Evolutionary conservation across 2,329 filamentous ascomycete genomes (phyloP).

Genomic region (Epichloe amarillans): DNA sequence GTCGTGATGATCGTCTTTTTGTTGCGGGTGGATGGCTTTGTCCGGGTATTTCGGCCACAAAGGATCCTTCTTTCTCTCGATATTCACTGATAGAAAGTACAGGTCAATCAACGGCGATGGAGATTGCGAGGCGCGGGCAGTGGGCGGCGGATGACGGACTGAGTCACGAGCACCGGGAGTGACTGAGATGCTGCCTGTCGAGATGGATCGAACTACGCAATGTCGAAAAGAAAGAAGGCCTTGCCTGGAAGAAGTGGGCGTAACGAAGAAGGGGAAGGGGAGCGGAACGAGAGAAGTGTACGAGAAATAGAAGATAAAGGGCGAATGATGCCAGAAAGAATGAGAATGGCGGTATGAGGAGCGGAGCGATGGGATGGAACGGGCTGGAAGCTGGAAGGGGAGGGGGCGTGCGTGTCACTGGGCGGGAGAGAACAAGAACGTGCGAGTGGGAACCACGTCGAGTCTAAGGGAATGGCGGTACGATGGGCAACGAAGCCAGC

Average conservation of each 20-base stretch:
- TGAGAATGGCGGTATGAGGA: slow-evolving; percentile 22
- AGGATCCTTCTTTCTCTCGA: slow-evolving; percentile 22
- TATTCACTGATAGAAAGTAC: slow-evolving; percentile 3
- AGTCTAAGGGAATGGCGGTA: slow-evolving; percentile 2
- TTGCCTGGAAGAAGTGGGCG: slow-evolving; percentile 13
- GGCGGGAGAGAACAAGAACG: slow-evolving; percentile 3
- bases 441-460: neutral
- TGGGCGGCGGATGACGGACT: slow-evolving; percentile 8
- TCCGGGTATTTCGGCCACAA: neutral
- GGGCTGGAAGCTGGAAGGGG: slow-evolving; percentile 18
- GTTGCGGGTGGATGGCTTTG: neutral
- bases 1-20: neutral
- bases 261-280: slow-evolving; percentile 7
- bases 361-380: slow-evolving; percentile 9
- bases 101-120: slow-evolving; percentile 10
- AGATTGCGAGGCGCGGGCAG: slow-evolving; percentile 11
- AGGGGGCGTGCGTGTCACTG: slow-evolving; percentile 15
- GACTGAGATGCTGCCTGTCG: neutral
- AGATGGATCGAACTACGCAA: slow-evolving; percentile 13
- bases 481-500: slow-evolving; percentile 5
- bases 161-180: neutral
- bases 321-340: slow-evolving; percentile 17
- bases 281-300: slow-evolving; percentile 15
- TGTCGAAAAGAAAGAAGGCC: slow-evolving; percentile 24
- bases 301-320: slow-evolving; percentile 18